Conservation (phyloP, 768 basidiomycete species). For the Leccinum aurantiacum region DNA sequence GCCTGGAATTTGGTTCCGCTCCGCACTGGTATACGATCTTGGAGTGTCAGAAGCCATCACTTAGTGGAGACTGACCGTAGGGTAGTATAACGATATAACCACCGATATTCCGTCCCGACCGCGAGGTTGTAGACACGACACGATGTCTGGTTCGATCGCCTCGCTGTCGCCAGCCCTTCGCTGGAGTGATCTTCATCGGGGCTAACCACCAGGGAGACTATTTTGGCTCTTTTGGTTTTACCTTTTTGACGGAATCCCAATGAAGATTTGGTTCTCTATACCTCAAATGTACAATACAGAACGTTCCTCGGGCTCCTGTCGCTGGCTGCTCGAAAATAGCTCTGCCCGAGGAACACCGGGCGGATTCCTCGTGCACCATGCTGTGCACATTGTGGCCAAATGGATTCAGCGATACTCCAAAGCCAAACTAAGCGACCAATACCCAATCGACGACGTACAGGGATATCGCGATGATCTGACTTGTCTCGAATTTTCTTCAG, state of each 20-base stretch:
- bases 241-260: constrained; percentile 31
- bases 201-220: constrained; percentile 23
- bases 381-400: constrained; percentile 23
- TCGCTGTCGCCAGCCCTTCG: constrained; percentile 21
- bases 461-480: constrained; percentile 28
- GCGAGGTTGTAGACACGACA: constrained; percentile 17
- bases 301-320: constrained; percentile 12
- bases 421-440: constrained; percentile 21
- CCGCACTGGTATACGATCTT: constrained; percentile 4
- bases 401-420: constrained; percentile 22
- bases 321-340: constrained; percentile 26
- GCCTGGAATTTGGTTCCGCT: constrained; percentile 16
- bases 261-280: constrained; percentile 16
- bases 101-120: constrained; percentile 27
- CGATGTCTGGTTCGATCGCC: constrained; percentile 14
- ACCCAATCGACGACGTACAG: constrained; percentile 23
- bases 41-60: constrained; percentile 8
- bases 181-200: constrained; percentile 21
- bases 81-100: constrained; percentile 7
- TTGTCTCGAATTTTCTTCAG: constrained; percentile 21
- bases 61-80: constrained; percentile 5
- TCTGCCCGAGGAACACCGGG: constrained; percentile 33
- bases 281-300: constrained; percentile 25
- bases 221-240: constrained; percentile 39
- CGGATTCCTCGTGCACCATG: constrained; percentile 27